These are phyloP conservation scores for Leishmania tarentolae DNA, from an alignment of 208 protist species.

Conservation along the genomic window DNA sequence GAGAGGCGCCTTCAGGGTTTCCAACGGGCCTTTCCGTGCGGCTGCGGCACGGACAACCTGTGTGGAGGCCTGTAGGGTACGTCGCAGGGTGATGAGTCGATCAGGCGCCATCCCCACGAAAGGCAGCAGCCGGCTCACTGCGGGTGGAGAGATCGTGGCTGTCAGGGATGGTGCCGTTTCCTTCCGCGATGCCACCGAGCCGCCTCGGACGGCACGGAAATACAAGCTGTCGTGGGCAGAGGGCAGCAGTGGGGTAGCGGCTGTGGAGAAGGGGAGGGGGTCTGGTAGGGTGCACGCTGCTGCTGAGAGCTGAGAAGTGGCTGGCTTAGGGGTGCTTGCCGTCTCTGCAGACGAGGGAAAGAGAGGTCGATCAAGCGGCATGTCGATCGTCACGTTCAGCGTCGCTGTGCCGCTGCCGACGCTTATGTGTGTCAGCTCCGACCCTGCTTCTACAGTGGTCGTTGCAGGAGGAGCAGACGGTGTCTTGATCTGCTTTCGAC, in stretches of 20 bases:
- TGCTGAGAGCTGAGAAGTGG: neutral
- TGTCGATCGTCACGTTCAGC: slow-evolving; percentile 13
- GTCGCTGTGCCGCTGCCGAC: neutral
- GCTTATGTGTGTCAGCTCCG: neutral
- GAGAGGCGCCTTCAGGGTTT: neutral
- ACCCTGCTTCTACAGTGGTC: neutral
- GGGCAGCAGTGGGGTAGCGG: neutral
- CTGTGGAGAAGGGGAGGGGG: neutral
- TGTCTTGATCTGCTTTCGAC: neutral
- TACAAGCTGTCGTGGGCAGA: slow-evolving; percentile 22
- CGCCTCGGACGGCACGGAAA: slow-evolving; percentile 15
- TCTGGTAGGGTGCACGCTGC: neutral
- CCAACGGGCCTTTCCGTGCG: neutral
- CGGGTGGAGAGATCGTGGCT: neutral
- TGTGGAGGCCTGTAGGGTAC: slow-evolving; percentile 21
- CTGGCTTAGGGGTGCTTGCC: neutral
- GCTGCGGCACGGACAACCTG: slow-evolving; percentile 7
- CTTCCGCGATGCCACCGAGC: neutral
- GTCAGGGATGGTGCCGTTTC: neutral
- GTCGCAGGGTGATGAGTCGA: slow-evolving; percentile 19
- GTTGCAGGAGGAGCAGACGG: neutral
- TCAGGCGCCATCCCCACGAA: slow-evolving; percentile 1
- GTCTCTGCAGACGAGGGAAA: neutral
- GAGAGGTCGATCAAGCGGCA: slow-evolving; percentile 24
- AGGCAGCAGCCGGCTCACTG: slow-evolving; percentile 5